Conservation (phyloP, 129 eudicot species). For the Chrysanthemum makinoi region DNA sequence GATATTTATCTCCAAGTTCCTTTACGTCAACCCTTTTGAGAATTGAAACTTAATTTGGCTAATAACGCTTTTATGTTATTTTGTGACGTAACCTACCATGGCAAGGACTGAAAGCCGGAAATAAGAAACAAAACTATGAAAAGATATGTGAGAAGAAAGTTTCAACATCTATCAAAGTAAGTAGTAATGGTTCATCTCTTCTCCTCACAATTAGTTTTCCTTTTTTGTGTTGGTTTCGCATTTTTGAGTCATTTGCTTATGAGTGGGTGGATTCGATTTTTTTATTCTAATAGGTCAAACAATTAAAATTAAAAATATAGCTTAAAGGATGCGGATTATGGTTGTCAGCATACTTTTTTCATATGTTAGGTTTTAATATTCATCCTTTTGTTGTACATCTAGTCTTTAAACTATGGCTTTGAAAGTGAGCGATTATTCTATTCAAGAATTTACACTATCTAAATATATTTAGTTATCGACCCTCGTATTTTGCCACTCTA, state of each 20-base stretch:
- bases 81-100: conserved; percentile 68
- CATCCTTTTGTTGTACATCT: too few species aligned
- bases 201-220: not conserved
- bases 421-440: too few species aligned
- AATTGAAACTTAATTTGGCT: not conserved
- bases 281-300: not conserved
- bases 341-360: too few species aligned
- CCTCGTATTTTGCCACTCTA: not conserved
- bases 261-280: not conserved
- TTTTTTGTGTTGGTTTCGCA: not conserved
- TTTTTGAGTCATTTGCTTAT: not conserved
- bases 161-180: conserved; percentile 87
- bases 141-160: conserved; percentile 90
- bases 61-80: not conserved
- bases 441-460: too few species aligned
- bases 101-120: conserved; percentile 97
- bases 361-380: too few species aligned
- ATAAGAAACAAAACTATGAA: conserved; percentile 88
- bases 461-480: not conserved
- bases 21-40: not conserved
- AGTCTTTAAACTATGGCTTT: too few species aligned
- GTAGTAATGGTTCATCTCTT: not conserved
- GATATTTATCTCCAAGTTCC: not conserved
- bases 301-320: not conserved
- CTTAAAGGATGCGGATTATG: not conserved